Evolutionary conservation across 2,329 filamentous ascomycete species (phyloP).

Genomic region (Colletotrichum somersetense): DNA sequence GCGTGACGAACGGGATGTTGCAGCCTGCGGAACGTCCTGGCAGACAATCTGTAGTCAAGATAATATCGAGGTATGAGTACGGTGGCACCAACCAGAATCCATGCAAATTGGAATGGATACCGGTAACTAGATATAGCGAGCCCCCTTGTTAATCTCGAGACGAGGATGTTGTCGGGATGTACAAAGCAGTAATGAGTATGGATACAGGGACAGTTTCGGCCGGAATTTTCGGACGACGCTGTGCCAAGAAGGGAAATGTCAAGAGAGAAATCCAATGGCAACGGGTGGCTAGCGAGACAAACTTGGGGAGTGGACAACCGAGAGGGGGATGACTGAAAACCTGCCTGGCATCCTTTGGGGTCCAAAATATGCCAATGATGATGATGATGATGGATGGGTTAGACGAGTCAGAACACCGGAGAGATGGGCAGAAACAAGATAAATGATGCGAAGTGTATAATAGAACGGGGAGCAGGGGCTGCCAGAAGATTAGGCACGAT

Average conservation of each 20-base stretch:
- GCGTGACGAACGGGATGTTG: constrained; percentile 37
- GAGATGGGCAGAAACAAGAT: constrained; percentile 1
- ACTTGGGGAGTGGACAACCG: neutral
- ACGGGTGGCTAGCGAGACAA: constrained; percentile 26
- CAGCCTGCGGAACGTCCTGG: constrained; percentile 39
- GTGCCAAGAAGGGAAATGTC: constrained; percentile 17
- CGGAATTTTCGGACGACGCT: constrained; percentile 1
- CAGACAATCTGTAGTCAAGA: constrained; percentile 26
- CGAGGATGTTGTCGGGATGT: constrained; percentile 10
- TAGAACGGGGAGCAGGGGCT: neutral
- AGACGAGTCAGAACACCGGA: neutral
- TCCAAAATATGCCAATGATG: neutral
- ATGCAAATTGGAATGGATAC: constrained; percentile 28
- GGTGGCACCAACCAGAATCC: constrained; percentile 30
- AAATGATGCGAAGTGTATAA: constrained; percentile 4
- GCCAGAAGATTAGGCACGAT: neutral
- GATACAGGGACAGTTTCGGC: constrained; percentile 1
- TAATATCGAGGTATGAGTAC: constrained; percentile 17
- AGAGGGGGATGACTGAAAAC: neutral
- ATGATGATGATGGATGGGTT: neutral
- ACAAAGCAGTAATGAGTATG: neutral
- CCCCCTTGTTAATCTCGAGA: constrained; percentile 10
- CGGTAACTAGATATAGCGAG: constrained; percentile 36
- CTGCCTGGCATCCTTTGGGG: neutral
- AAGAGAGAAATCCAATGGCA: constrained; percentile 25